phyloP scores from a whole-genome alignment of 495 filamentous ascomycete genomes.

The Talaromyces thailandensis region DNA sequence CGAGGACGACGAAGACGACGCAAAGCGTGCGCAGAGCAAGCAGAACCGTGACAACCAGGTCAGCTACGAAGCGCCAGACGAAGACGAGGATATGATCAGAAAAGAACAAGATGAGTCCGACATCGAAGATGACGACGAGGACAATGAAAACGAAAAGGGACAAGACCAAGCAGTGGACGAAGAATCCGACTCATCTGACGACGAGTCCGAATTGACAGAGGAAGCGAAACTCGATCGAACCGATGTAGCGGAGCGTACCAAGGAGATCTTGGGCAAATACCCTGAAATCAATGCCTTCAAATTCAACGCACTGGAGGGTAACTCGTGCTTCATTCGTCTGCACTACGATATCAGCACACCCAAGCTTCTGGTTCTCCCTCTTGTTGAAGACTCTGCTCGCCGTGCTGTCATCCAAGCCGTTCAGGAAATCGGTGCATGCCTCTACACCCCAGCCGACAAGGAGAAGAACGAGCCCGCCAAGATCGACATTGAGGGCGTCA shows the following conservation, averaged over 20 bases:
- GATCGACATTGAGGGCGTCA: conserved; percentile 77
- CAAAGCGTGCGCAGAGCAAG: conserved; percentile 66
- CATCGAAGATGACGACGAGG: conserved; percentile 37
- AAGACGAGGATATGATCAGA: conserved; percentile 73
- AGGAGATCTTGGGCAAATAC: conserved; percentile 55
- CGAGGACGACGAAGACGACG: conserved; percentile 77
- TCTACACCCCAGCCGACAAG: conserved; percentile 58
- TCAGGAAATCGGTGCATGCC: conserved; percentile 59
- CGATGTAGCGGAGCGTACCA: conserved; percentile 46
- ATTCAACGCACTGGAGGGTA: conserved; percentile 67
- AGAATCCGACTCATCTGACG: conserved; percentile 22
- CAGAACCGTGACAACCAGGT: conserved; percentile 70
- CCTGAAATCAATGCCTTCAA: conserved; percentile 62
- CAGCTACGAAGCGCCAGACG: conserved; percentile 85
- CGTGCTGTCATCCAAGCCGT: conserved; percentile 83
- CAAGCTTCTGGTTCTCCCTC: conserved; percentile 85
- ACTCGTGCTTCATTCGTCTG: conserved; percentile 69
- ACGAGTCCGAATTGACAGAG: conserved; percentile 22
- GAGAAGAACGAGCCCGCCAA: conserved; percentile 42
- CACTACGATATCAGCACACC: conserved; percentile 74
- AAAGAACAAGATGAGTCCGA: conserved; percentile 30
- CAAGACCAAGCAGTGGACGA: conserved; percentile 15
- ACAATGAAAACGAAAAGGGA: conserved; percentile 16
- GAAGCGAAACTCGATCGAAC: conserved; percentile 16
- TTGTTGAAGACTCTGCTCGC: conserved; percentile 71